These are phyloP conservation scores for Cyberlindnera petersonii DNA, from an alignment of 805 yeast species.

Conservation along the genomic window DNA sequence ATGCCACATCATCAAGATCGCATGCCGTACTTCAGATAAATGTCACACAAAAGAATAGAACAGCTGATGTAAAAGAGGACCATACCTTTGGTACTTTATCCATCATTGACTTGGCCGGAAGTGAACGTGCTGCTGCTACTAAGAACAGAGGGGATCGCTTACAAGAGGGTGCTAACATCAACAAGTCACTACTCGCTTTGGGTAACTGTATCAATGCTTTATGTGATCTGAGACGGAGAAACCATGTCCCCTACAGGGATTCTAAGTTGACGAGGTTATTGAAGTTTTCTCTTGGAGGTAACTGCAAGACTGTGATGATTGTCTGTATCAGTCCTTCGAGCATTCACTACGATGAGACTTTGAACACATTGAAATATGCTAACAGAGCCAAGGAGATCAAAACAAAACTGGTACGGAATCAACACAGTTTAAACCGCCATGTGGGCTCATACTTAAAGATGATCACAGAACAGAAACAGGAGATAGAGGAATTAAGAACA, in stretches of 20 bases:
- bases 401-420: conserved; percentile 71
- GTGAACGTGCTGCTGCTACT: conserved; percentile 91
- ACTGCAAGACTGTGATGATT: conserved; percentile 93
- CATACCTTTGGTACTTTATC: conserved; percentile 78
- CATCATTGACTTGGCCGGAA: conserved; percentile 90
- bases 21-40: conserved; percentile 90
- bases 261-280: conserved; percentile 83
- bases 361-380: conserved; percentile 88
- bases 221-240: conserved; percentile 62
- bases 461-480: conserved; percentile 76
- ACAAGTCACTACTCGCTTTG: conserved; percentile 78
- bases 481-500: conserved; percentile 61
- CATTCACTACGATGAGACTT: conserved; percentile 86
- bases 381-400: conserved; percentile 87
- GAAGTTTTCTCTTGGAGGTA: conserved; percentile 88
- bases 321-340: conserved; percentile 90
- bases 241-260: conserved; percentile 87
- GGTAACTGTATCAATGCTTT: conserved; percentile 94
- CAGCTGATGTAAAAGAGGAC: conserved; percentile 60
- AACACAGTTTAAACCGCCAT: conserved; percentile 72
- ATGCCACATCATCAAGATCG: conserved; percentile 84
- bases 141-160: conserved; percentile 77
- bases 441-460: conserved; percentile 80
- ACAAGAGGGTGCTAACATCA: conserved; percentile 91
- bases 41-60: conserved; percentile 54